These are phyloP conservation scores for Leccinum griseonigrum DNA, from an alignment of 1,284 basidiomycete genomes.

Conservation along the genomic window DNA sequence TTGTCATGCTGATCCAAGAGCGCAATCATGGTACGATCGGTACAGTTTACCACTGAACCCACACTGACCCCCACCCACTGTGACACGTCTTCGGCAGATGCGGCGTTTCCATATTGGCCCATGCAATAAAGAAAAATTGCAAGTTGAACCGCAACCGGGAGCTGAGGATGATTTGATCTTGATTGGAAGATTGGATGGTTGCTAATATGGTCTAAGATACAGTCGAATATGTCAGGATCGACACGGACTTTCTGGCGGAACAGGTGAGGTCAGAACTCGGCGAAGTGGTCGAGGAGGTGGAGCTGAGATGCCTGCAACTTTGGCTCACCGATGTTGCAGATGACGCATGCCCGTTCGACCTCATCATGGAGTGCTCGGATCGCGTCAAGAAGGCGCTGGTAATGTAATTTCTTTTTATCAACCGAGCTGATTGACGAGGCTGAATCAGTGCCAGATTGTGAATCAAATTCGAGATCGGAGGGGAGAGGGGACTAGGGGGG, in stretches of 20 bases:
- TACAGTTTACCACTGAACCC: neutral
- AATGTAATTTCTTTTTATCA: neutral
- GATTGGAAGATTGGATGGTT: no score
- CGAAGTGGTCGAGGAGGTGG: no score
- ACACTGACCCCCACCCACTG: neutral
- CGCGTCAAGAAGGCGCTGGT: neutral
- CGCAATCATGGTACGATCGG: neutral
- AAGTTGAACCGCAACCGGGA: slow-evolving; percentile 34
- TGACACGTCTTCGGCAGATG: neutral
- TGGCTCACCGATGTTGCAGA: no score
- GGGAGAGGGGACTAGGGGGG: neutral
- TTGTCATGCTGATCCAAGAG: no score
- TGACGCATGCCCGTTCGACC: neutral
- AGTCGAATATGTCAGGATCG: no score
- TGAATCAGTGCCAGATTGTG: no score
- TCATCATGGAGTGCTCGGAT: neutral
- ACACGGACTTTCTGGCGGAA: no score
- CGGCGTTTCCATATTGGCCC: neutral
- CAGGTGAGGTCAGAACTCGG: no score
- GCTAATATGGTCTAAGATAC: no score
- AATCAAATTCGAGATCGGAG: neutral
- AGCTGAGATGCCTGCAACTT: no score
- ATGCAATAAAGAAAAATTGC: neutral
- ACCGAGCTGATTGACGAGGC: neutral
- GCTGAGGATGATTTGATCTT: slow-evolving; percentile 28